These are phyloP conservation scores for Populus euphratica DNA, from an alignment of 345 rosid genomes.

Conservation along the genomic window DNA sequence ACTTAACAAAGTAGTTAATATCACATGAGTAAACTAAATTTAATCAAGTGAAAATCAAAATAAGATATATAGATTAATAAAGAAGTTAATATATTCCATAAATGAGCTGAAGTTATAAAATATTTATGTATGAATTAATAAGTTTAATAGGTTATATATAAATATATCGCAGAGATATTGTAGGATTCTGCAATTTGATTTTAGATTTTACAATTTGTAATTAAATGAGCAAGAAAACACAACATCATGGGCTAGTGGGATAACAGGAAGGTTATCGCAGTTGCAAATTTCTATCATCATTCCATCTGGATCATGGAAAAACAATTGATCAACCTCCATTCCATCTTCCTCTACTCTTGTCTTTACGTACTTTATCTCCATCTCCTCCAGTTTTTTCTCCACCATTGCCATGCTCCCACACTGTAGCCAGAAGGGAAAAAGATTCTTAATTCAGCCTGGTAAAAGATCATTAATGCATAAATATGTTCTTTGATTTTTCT, in stretches of 20 bases:
- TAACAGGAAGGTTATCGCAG: slow-evolving; percentile 72
- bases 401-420: slow-evolving; percentile 79
- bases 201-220: neutral
- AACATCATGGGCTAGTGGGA: slow-evolving; percentile 58
- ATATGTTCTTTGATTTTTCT: too few relatives aligned
- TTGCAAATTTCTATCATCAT: slow-evolving; percentile 93
- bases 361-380: slow-evolving; percentile 53
- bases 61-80: too few relatives aligned
- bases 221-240: slow-evolving; percentile 48
- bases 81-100: neutral
- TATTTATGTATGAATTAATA: too few relatives aligned
- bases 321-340: slow-evolving; percentile 70
- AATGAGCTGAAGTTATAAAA: neutral
- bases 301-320: slow-evolving; percentile 94
- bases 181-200: too few relatives aligned
- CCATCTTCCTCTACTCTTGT: slow-evolving; percentile 80
- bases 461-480: too few relatives aligned
- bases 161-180: too few relatives aligned
- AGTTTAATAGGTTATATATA: too few relatives aligned
- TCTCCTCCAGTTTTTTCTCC: slow-evolving; percentile 66
- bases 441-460: too few relatives aligned
- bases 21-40: too few relatives aligned
- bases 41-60: too few relatives aligned
- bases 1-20: too few relatives aligned
- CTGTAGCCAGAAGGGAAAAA: slow-evolving; percentile 21